Base-by-base conservation (phyloP, 1,284 basidiomycete species). In the Moesziomyces sp. region DNA sequence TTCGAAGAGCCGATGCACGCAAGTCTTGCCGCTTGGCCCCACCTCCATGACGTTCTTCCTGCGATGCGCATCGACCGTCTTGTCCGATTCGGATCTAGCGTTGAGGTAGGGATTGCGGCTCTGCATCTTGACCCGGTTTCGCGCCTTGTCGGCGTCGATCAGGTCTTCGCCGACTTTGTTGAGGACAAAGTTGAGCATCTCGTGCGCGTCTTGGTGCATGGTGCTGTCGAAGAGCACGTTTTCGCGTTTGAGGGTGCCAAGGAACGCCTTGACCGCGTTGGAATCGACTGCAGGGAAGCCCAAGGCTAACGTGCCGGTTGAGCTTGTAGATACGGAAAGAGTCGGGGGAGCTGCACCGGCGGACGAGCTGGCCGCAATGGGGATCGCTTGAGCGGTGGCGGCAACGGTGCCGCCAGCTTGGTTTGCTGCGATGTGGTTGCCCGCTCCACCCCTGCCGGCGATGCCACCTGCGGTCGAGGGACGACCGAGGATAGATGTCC, bases 151-250 rank as follows among this genome's bases (percentile, higher is more conserved):
- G 26, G 65, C 62, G 26, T 89, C 89, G 78, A 93, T 92, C 73
- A 98, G 89, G 83, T 97, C 94, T 85, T 98, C 95, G 38, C 93
- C 91, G 54, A 98, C 91, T 84, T 89, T 90, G 85, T 99, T 99
- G 65, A 99, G 87, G 33, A 97, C 86, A 86, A 92, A 97, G 83
- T 96, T 97, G 55, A 98, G 87, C 85, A 99, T 97, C 85, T 99
- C 96, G 84, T 97, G 94, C 2, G 94, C 94, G 84, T 97, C 95
- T 83, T 97, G 94, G 81, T 83, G 82, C 76, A 78, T 78, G 28
- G 74, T 82, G 50, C 63, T 75, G 60, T 82, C 79, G 42, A 83
- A 83, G 28, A 82, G 61, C 18, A 78, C 73, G 35, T 78, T 80
- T 38, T 77, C 75, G n/a, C 76, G 73, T 59, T 75, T 73, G 45